Base-by-base conservation (phyloP, 257 asterid species). In the Lycium barbarum region DNA sequence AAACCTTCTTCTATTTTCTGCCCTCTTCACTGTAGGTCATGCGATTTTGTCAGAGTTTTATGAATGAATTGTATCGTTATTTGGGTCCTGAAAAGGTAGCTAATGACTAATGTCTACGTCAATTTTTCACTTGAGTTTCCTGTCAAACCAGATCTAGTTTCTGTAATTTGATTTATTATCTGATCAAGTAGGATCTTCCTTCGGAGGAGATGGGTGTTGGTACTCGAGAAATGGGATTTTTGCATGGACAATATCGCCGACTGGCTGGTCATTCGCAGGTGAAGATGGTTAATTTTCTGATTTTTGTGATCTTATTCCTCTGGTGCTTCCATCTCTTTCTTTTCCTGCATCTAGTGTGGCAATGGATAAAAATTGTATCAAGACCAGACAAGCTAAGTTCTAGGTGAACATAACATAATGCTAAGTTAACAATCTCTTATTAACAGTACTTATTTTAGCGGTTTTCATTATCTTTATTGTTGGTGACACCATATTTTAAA, bases 191-290 rank as follows among this genome's bases (percentile, higher is more conserved):
- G 99, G 99, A 96, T 87, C 98, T 96, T 85, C 99, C 99, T 88
- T 95, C 98, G 9, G 99, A 96, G 89, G 99, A 95, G 88, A 92
- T 95, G 94, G 99, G 99, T 13, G 99, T 96, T 81, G 98, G 98
- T 59, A 90, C 98, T 67, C 98, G 97, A 72, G 99, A 96, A 88
- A 96, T 96, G 98, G 99, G 99, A 85, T 96, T 93, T 88, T 89
- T 96, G 80, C 94, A 92, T 84, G 99, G 99, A 65, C 99, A 96
- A 83, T 96, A 96, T 90, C 90, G 99, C 71, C 98, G 98, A 71
- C 90, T 96, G 83, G 92, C 94, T 58, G 99, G 99, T 85, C 95
- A 96, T 88, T 95, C 98, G 85, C 99, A 96, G 99, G 99, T 95
- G 81, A 86, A 83, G 66, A 68, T 68, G 70, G 14, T 68, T 83